Evolutionary conservation across 441 rosid species (phyloP), one percentile per base, ranked within the genome.

Genomic region (Croton setiger): DNA sequence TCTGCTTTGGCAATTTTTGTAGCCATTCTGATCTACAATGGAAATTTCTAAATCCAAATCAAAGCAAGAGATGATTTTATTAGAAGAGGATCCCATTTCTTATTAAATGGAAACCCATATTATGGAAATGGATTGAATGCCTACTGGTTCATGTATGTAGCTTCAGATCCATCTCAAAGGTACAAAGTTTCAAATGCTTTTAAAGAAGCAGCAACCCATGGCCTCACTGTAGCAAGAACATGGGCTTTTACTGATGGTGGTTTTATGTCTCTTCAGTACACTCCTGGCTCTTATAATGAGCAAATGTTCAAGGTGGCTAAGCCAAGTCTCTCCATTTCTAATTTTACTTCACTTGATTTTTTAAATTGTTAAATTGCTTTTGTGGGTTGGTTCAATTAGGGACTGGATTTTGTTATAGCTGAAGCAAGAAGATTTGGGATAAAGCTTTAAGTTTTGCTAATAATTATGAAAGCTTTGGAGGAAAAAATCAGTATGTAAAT

Each of bases 211-310:
- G 66, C 90, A 23, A 61, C 71, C 63, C 96, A 82, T 75, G 96
- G 97, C 47, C 87, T 92, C 71, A 78, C 96, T 0, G 84, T 94
- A 10, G 96, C 90, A 47, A 84, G 98, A 78, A 88, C 97, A 54
- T 94, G 98, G 98, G 97, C 96, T 62, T 94, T 94, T 70, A 94
- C 96, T 67, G 98, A 94, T 56, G 98, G 95, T 33, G 98, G 97
- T 57, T 94, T 85, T 64, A 79, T 90, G 58, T 86, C 98, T 62
- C 84, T 94, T 11, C 98, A 94, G 83, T 75, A 60, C 68, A 75
- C 92, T 35, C 98, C 98, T 62, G 98, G 97, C 63, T 82, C 88
- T 77, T 94, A 94, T 76, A 90, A 90, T 71, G 90, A 91, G 7
- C 84, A 86, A 60, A 87, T 80, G 91, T 94, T 94, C 72, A 83